Evolutionary conservation across 306 rosid genomes (phyloP), one percentile per base, ranked within the genome.

Genomic region (Argentina anserina): DNA sequence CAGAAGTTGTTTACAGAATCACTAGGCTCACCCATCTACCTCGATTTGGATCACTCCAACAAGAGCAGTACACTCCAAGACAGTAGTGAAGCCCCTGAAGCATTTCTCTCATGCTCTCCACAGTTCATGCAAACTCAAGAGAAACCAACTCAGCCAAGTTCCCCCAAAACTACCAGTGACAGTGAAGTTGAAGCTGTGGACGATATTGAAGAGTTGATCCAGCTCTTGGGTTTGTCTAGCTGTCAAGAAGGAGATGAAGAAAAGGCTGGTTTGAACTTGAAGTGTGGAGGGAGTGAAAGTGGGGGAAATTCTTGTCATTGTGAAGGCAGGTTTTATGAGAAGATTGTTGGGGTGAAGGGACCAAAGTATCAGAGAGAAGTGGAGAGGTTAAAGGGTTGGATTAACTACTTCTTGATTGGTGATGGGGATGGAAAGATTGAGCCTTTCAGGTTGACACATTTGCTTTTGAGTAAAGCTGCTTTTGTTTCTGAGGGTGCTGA

Each of bases 381-480:
- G 70, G 66, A 81, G 88, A 87, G 98, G 78, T 74, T 93, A 70
- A 83, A 89, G 75, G 90, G 90, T 69, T 93, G 98, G 97, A 93
- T 93, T 60, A 68, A 86, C 21, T 84, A 79, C 77, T 90, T 87
- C n/a, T 0, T 80, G 76, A 83, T 80, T 84, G 84, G 85, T 26
- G 85, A 72, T 72, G 89, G 80, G 15, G 81, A 74, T 75, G 86
- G 84, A 62, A 88, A 76, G 75, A 77, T 64, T 60, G 97, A 93
- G 76, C 93, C 93, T 6, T 84, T 93, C 31, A 87, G 98, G 53
- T 81, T 93, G 84, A 90, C 92, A 31, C 90, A 88, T 79, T 68
- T 90, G 89, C 88, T 90, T 80, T 63, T 93, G 78, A 91, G 92
- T 18, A 89, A 89, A 80, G 86, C 90, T 83, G 84, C 84, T 80